phyloP scores from a whole-genome alignment of 768 basidiomycete genomes.

The Amyloporia xantha region DNA sequence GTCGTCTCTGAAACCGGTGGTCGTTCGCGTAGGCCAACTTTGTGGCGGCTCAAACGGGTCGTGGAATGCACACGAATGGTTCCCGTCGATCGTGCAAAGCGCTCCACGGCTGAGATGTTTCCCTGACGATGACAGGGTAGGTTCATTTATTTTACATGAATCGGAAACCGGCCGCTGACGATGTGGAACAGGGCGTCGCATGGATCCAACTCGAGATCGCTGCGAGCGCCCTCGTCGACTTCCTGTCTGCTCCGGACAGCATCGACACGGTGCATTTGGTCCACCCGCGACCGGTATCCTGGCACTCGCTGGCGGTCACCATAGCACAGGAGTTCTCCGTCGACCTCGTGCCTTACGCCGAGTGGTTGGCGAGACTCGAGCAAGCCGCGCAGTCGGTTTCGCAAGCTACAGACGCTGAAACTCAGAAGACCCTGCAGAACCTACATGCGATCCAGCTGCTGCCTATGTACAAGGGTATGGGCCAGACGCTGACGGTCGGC shows the following conservation, averaged over 20 bases:
- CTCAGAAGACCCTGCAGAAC: conserved; percentile 8
- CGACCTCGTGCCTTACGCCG: conserved; percentile 19
- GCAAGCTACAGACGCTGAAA: conserved; percentile 4
- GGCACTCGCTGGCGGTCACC: conserved; percentile 15
- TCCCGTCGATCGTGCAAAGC: neutral
- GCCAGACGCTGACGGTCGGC: neutral
- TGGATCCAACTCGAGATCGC: conserved; percentile 40
- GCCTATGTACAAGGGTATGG: conserved; percentile 13
- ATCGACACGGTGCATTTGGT: conserved; percentile 28
- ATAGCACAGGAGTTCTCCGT: conserved; percentile 15
- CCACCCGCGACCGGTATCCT: conserved; percentile 31
- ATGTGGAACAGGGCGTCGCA: conserved; percentile 27
- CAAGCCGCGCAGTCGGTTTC: neutral
- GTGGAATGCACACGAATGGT: conserved; percentile 28
- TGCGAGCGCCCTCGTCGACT: conserved; percentile 27
- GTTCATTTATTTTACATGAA: conserved; percentile 10
- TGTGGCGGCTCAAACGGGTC: conserved; percentile 34
- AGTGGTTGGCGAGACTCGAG: conserved; percentile 19
- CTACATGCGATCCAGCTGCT: conserved; percentile 24
- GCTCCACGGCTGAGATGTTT: conserved; percentile 16
- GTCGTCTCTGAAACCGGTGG: conserved; percentile 30
- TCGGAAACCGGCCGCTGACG: neutral
- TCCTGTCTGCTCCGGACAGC: conserved; percentile 9
- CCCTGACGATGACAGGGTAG: conserved; percentile 29
- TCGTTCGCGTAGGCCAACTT: conserved; percentile 42